Base-by-base conservation (phyloP, 768 basidiomycete species). In the Rhodotorula kratochvilovae region DNA sequence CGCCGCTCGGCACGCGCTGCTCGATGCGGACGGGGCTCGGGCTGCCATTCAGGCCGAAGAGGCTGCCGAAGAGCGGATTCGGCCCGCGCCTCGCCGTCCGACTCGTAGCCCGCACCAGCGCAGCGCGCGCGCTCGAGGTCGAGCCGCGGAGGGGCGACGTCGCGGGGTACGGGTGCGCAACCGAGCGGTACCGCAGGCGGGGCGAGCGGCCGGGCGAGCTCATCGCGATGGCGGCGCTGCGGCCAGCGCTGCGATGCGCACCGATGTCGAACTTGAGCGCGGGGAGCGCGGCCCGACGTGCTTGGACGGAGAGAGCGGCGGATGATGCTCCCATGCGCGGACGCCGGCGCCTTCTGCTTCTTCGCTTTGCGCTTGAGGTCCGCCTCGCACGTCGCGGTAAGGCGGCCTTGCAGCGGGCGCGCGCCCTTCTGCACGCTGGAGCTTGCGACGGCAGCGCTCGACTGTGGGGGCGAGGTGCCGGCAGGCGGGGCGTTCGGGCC, bases 351-450 rank as follows among this genome's bases (percentile, higher is more conserved):
- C 31, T 54, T 53, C 19, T 29, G 50, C 50, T 62, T 63, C 55
- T 62, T 65, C 36, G 36, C 29, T 58, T 66, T 64, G 16, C 63
- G 71, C 56, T 70, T 69, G 21, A 75, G 74, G 55, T 75, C 74
- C 23, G 71, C 57, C 50, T 75, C 74, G 63, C 73, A 75, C 3
- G 70, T 71, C 5, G 73, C 73, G 25, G 73, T 75, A 27, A 75
- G 70, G 15, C 73, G 66, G 2, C 67, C 73, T 17, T 68, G 46
- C n/a, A 75, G 73, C 6, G 73, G 67, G 3, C 73, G 73, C 11
- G 61, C 70, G 13, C 35, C 15, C 27, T 55, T 59, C 17, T 23
- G 16, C 16, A 42, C 29, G 19, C 21, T 23, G 0, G 64, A 33
- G 27, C 35, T 36, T 7, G 63, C 11, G 11, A 2, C 11, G 43